Evolutionary conservation across 108 stramenopile species (phyloP), one percentile per base, ranked within the genome.

Genomic region (Thalassiosira profunda): DNA sequence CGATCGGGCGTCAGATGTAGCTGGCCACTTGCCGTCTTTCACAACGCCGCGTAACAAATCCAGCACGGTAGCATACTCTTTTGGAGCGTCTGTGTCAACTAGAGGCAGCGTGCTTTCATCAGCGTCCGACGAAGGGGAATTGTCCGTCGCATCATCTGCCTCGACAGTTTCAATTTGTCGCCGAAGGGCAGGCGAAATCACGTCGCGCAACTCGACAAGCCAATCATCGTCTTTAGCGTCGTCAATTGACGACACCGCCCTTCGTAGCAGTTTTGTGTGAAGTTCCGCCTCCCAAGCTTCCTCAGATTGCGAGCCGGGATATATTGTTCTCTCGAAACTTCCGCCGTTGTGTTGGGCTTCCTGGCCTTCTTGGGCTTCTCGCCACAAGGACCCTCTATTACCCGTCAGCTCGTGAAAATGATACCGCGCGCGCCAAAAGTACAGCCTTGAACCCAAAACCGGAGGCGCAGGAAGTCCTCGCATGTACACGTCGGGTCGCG

Each of bases 1-100:
- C 5, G 88, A 84, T 12, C 88, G 52, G 24, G 87, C 88, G 8
- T 51, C 63, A 4, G 88, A 89, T 28, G 93, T 94, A 7, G 63
- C 61, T 17, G 93, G 93, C 93, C 93, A 94, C 42, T 29, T 38
- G 1, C 65, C 60, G 43, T 43, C 53, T 0, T n/a, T 14, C 1
- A 70, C 65, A 20, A 90, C 79, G 9, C 49, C 65, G 20, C 87
- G 51, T 29, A 93, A 63, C 31, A 74, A 40, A 10, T 40, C 21
- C 38, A 84, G 33, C 9, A 64, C 72, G 7, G 2, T 29, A 33
- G 55, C 53, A 25, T 63, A 77, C n/a, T 59, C 76, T 15, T 3
- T 6, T n/a, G 76, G 76, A 49, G 54, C 23, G 38, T 55, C 38
- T 1, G 63, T 23, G 10, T 38, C 35, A 20, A 64, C 26, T 29